Conservation (phyloP, 192 early-diverging fungal genomes). For the Polychytrium aggregatum region DNA sequence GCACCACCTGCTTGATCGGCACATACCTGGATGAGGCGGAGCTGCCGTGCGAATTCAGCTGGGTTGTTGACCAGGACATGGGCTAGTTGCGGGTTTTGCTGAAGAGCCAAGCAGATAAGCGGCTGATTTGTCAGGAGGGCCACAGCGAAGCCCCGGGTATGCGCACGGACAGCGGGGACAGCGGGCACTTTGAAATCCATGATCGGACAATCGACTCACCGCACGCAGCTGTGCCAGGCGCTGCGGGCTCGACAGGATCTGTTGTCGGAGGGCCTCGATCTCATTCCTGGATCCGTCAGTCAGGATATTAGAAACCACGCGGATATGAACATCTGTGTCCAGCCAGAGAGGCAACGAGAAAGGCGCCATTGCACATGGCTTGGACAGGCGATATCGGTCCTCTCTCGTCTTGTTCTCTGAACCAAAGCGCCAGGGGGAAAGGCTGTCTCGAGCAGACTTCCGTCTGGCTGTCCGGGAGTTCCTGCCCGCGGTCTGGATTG, state of each 20-base stretch:
- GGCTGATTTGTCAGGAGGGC: not conserved
- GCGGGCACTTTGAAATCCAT: not conserved
- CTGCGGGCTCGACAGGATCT: conserved; percentile 45
- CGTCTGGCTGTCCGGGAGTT: too few relatives aligned
- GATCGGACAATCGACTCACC: conserved; percentile 22
- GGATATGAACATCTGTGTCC: conserved; percentile 9
- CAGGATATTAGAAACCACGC: conserved; percentile 4
- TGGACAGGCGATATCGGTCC: not conserved
- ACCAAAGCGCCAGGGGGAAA: not conserved
- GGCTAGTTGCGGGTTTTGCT: conserved; percentile 57
- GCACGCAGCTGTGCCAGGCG: conserved; percentile 45
- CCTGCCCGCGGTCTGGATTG: too few relatives aligned
- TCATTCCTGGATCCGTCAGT: conserved; percentile 19
- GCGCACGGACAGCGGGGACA: not conserved
- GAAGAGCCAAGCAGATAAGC: not conserved
- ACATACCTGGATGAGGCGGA: too few relatives aligned
- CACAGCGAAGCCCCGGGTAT: not conserved
- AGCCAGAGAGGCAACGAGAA: conserved; percentile 9
- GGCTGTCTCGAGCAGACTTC: conserved; percentile 16
- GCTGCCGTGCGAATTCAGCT: conserved; percentile 43
- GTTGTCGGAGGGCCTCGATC: conserved; percentile 45
- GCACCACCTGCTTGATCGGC: too few relatives aligned
- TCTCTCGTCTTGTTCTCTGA: not conserved
- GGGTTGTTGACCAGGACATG: conserved; percentile 53
- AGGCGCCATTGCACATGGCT: not conserved